These are phyloP conservation scores for Mycena venus DNA, from an alignment of 768 basidiomycete genomes.

Conservation along the genomic window DNA sequence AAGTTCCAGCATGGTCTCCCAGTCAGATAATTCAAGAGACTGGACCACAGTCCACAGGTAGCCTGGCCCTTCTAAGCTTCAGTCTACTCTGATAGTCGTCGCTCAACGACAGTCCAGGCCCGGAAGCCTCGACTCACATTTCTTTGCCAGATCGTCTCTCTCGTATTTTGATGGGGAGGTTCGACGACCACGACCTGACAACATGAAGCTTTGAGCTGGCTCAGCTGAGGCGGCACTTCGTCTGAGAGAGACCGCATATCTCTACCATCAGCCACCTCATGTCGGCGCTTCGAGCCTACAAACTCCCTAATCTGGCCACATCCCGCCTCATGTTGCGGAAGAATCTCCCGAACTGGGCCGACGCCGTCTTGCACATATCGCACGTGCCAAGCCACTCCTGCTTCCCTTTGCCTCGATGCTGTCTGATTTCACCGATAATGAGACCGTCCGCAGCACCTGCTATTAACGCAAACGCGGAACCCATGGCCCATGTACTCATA, in stretches of 20 bases:
- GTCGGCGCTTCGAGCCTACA: conserved; percentile 15
- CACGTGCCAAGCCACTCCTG: not conserved
- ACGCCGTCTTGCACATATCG: not conserved
- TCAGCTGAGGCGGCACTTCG: conserved; percentile 18
- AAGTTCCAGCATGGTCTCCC: conserved; percentile 3
- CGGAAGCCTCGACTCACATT: not conserved
- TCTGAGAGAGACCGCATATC: conserved; percentile 19
- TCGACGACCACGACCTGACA: not conserved
- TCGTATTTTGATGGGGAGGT: not conserved
- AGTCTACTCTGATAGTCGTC: not conserved
- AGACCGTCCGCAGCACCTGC: not conserved
- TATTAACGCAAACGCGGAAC: not conserved
- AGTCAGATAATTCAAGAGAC: not conserved
- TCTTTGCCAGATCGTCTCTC: not conserved
- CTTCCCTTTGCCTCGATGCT: conserved; percentile 7
- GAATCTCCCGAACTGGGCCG: conserved; percentile 21
- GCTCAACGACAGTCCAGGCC: not conserved
- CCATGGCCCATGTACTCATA: too few relatives aligned
- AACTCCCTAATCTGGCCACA: conserved; percentile 10
- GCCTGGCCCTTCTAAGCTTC: not conserved
- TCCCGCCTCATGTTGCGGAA: conserved; percentile 31
- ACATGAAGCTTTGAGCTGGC: conserved; percentile 3
- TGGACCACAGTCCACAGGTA: not conserved
- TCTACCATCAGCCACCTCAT: conserved; percentile 17
- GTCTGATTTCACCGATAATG: not conserved